phyloP scores from a whole-genome alignment of 2,329 filamentous ascomycete species.

The Simplicillium aogashimaense region DNA sequence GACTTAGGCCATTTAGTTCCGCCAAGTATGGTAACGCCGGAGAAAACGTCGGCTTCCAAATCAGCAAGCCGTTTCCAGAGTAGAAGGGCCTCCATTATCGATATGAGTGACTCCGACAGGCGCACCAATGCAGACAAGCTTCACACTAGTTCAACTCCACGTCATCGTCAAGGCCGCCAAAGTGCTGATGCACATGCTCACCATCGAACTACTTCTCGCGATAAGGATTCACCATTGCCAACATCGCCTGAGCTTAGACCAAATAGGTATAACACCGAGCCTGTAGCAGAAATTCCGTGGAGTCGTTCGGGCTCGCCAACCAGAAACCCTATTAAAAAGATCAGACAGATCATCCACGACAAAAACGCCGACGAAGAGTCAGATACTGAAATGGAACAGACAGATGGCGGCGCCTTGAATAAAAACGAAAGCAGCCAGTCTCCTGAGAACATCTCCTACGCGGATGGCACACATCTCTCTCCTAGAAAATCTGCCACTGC shows the following conservation, averaged over 20 bases:
- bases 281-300: conserved; percentile 52
- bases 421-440: background rate
- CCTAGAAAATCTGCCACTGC: conserved; percentile 21
- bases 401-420: background rate
- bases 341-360: conserved; percentile 46
- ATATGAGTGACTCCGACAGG: conserved; percentile 29
- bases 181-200: conserved; percentile 40
- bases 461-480: conserved; percentile 7
- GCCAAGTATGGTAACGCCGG: conserved; percentile 20
- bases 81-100: conserved; percentile 25
- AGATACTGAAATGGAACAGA: conserved; percentile 16
- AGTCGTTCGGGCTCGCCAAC: conserved; percentile 56
- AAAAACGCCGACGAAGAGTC: conserved; percentile 33
- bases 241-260: conserved; percentile 43
- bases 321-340: conserved; percentile 46
- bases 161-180: conserved; percentile 21
- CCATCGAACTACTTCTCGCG: conserved; percentile 27
- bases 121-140: conserved; percentile 13
- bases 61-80: conserved; percentile 20
- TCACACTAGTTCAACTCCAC: conserved; percentile 12
- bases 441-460: conserved; percentile 11
- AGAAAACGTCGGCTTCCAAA: conserved; percentile 16
- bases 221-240: conserved; percentile 34
- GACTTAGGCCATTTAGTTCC: conserved; percentile 24
- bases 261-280: conserved; percentile 42